Evolutionary conservation across 805 yeast genomes (phyloP), one percentile per base, ranked within the genome.

Genomic region (Starmera pachycereana): DNA sequence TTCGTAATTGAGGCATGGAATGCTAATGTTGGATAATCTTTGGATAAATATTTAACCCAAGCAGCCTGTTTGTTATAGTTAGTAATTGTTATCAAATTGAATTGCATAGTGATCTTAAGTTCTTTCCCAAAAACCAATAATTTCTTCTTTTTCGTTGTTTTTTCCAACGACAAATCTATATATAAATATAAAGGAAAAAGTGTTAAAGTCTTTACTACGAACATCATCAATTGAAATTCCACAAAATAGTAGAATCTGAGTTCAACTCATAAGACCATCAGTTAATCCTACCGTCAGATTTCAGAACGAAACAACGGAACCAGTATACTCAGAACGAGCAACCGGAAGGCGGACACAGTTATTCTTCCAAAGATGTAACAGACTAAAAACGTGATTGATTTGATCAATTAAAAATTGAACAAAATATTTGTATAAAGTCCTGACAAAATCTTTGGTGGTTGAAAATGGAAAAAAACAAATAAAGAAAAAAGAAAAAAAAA

Each of bases 301-400:
- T 46, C 66, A 62, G 48, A 59, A 63, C 68, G 66, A 57, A 33
- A 39, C 31, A 36, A 43, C 49, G 43, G 46, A 40, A 47, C 41
- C 48, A 41, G 37, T 40, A 58, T 48, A 56, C 65, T 65, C 76
- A 70, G 63, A 71, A 69, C 77, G 79, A 63, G 60, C 51, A 41
- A 45, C 46, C 44, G 56, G 56, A 68, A 59, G 65, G 75, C 78
- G 81, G 72, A 66, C 59, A 66, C 63, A 62, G 67, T 85, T 74
- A 52, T 60, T 89, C 78, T 89, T 72, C 97, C 97, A 89, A 84
- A 78, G 94, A 80, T 76, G 90, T 90, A 89, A 90, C 97, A 89
- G 97, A 82, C 82, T 68, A 65, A 68, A 66, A 68, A 69, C 73
- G 75, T 72, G 67, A 60, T 53, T 41, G 46, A 37, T 38, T 49